Evolutionary conservation across 768 basidiomycete species (phyloP).

Genomic region (Xerocomellus dryophilus): DNA sequence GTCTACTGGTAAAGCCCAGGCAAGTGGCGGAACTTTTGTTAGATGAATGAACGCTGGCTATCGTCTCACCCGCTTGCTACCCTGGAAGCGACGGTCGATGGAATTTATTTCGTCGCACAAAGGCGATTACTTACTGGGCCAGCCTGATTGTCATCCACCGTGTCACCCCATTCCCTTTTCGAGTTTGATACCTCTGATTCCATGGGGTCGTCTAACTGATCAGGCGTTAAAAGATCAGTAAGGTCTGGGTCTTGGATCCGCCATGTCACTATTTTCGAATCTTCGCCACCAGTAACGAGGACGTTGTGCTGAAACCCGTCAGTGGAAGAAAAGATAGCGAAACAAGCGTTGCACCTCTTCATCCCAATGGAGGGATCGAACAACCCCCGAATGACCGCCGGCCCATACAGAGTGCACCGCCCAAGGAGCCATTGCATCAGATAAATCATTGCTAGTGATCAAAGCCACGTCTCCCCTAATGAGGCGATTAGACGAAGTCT

Average conservation of each 20-base stretch:
- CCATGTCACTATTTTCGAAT: constrained; percentile 47
- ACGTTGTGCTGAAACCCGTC: constrained; percentile 35
- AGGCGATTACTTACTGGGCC: constrained; percentile 15
- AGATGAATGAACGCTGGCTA: neutral
- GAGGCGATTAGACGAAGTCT: constrained; percentile 1
- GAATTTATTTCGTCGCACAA: neutral
- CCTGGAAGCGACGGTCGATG: constrained; percentile 8
- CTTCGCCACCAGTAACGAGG: constrained; percentile 51
- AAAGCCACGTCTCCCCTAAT: constrained; percentile 58
- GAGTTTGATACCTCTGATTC: constrained; percentile 5
- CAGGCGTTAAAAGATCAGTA: neutral
- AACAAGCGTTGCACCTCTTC: constrained; percentile 38
- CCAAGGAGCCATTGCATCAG: constrained; percentile 44
- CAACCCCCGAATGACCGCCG: constrained; percentile 53
- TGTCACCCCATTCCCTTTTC: constrained; percentile 27
- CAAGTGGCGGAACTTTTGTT: neutral
- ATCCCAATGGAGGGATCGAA: constrained; percentile 57
- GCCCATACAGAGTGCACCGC: constrained; percentile 50
- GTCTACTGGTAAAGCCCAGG: neutral
- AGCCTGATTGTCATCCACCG: constrained; percentile 9
- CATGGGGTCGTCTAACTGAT: constrained; percentile 12
- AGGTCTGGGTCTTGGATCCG: constrained; percentile 12
- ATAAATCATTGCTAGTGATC: constrained; percentile 43
- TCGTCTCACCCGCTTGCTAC: constrained; percentile 20
- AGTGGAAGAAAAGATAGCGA: neutral